Evolutionary conservation across 805 yeast species (phyloP).

Genomic region (Metschnikowia borealis): DNA sequence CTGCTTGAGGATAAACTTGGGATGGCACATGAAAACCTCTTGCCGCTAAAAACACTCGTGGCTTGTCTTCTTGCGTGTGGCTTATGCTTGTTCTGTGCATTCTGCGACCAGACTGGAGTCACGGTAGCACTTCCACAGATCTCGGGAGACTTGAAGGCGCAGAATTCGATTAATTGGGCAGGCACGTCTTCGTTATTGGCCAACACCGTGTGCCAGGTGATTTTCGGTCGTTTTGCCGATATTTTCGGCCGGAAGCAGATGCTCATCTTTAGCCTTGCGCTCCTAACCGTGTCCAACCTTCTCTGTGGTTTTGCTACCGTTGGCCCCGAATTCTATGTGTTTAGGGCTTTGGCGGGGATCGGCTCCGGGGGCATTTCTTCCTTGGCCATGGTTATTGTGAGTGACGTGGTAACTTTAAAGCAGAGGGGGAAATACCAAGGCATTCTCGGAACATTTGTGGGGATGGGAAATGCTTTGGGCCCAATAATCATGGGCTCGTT

Average conservation of each 20-base stretch:
- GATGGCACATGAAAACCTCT: constrained; percentile 39
- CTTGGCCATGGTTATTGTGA: constrained; percentile 47
- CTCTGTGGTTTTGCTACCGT: constrained; percentile 39
- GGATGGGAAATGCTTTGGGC: constrained; percentile 51
- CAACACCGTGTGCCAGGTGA: constrained; percentile 69
- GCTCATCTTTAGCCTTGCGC: constrained; percentile 39
- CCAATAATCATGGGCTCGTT: constrained; percentile 55
- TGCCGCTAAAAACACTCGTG: constrained; percentile 36
- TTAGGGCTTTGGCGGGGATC: constrained; percentile 55
- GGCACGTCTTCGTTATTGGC: constrained; percentile 69
- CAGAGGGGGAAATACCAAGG: constrained; percentile 55
- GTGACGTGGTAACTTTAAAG: constrained; percentile 52
- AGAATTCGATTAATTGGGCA: constrained; percentile 58
- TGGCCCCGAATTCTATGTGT: constrained; percentile 43
- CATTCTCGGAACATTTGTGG: constrained; percentile 47
- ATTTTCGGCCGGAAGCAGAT: constrained; percentile 52
- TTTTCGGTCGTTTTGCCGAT: constrained; percentile 69
- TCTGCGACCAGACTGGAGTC: constrained; percentile 48
- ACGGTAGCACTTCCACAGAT: constrained; percentile 48
- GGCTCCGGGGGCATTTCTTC: constrained; percentile 58
- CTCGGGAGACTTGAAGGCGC: constrained; percentile 44
- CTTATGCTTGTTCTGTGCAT: constrained; percentile 38
- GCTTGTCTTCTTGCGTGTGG: constrained; percentile 36
- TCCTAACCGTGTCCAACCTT: constrained; percentile 45
- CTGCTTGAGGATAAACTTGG: constrained; percentile 29